A percentile compares a stretch with the other conserved stretches of the same genome.
These are phyloP conservation scores for Penicillium steckii DNA, from an alignment of 495 filamentous ascomycete genomes.

Conservation along the genomic window DNA sequence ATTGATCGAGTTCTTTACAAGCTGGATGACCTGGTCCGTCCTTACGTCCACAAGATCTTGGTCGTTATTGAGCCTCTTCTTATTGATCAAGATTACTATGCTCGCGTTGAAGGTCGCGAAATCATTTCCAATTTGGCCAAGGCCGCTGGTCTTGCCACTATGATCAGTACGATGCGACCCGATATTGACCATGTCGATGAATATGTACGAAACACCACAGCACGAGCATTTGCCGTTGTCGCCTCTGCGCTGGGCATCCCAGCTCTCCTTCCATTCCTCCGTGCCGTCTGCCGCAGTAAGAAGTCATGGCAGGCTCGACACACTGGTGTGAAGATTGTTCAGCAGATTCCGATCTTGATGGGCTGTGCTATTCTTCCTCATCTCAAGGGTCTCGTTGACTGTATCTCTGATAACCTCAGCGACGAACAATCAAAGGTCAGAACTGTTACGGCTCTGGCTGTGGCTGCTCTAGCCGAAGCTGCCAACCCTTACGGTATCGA, in stretches of 20 bases:
- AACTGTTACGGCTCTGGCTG: slow-evolving; percentile 91
- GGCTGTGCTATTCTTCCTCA: slow-evolving; percentile 96
- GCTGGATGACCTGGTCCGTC: slow-evolving; percentile 93
- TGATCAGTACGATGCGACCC: slow-evolving; percentile 98
- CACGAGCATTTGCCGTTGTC: slow-evolving; percentile 95
- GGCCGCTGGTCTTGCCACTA: slow-evolving; percentile 94
- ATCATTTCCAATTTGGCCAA: slow-evolving; percentile 98
- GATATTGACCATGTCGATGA: slow-evolving; percentile 99
- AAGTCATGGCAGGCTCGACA: slow-evolving; percentile 99
- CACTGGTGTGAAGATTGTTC: slow-evolving; percentile 99
- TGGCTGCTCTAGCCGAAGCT: slow-evolving; percentile 94
- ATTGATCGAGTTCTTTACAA: slow-evolving; percentile 99
- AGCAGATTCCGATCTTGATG: slow-evolving; percentile 99
- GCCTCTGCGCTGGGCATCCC: slow-evolving; percentile 96
- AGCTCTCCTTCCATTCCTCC: slow-evolving; percentile 88
- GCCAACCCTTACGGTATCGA: slow-evolving; percentile 99
- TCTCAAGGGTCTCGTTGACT: slow-evolving; percentile 93
- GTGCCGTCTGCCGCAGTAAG: slow-evolving; percentile 94
- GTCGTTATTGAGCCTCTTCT: slow-evolving; percentile 98
- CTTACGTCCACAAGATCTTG: slow-evolving; percentile 96
- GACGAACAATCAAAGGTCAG: slow-evolving; percentile 98
- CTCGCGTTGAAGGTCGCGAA: slow-evolving; percentile 94
- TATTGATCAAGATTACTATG: slow-evolving; percentile 99
- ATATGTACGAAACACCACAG: slow-evolving; percentile 99
- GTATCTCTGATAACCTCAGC: slow-evolving; percentile 91